These are phyloP conservation scores for Pseudogymnoascus sp. DNA, from an alignment of 2,329 filamentous ascomycete species.

Conservation along the genomic window DNA sequence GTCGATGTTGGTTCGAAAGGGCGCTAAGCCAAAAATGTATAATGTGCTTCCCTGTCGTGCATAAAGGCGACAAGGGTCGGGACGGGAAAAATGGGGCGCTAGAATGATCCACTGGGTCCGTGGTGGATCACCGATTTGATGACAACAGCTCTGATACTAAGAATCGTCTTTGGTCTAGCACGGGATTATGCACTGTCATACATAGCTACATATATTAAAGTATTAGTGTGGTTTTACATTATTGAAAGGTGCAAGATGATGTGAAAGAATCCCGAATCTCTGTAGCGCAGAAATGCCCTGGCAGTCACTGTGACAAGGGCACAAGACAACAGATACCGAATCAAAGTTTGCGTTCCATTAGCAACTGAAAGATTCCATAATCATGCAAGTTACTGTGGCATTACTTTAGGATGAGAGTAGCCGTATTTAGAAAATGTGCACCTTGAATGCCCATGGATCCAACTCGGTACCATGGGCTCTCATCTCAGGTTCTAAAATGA, in stretches of 20 bases:
- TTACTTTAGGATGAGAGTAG: neutral
- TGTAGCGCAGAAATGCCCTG: neutral
- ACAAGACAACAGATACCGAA: neutral
- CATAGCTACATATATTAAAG: neutral
- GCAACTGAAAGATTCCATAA: neutral
- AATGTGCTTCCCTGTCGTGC: neutral
- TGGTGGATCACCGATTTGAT: neutral
- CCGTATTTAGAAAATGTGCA: neutral
- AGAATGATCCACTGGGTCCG: neutral
- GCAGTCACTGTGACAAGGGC: neutral
- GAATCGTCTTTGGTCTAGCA: neutral
- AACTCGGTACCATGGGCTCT: neutral
- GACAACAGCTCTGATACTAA: neutral
- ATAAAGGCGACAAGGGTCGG: neutral
- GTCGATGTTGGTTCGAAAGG: neutral
- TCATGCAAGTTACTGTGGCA: neutral
- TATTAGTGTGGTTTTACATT: neutral
- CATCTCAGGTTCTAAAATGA: neutral
- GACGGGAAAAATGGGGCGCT: neutral
- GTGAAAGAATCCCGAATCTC: neutral
- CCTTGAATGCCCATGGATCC: neutral
- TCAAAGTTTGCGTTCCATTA: neutral
- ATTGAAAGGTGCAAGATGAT: neutral
- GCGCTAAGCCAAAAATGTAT: neutral
- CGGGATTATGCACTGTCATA: neutral